A percentile compares a stretch with the other conserved stretches of the same genome.
These are phyloP conservation scores for Neonectria magnoliae DNA, from an alignment of 2,329 filamentous ascomycete species.

Conservation along the genomic window DNA sequence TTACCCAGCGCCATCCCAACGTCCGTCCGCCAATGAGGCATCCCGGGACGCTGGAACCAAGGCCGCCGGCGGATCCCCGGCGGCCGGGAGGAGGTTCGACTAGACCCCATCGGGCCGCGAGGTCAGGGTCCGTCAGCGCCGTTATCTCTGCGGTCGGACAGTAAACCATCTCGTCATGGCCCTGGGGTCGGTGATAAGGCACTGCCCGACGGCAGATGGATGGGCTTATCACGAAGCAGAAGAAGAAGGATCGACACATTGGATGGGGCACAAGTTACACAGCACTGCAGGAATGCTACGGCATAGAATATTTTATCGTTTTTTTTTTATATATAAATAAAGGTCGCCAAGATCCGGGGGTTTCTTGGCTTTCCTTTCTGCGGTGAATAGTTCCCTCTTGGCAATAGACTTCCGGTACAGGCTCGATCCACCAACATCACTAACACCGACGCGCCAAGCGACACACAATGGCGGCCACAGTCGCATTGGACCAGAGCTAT, in stretches of 20 bases:
- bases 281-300: background rate
- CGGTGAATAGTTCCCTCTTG: background rate
- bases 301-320: too few species aligned
- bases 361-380: background rate
- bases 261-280: background rate
- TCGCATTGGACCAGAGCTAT: slow-evolving; percentile 65
- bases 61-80: background rate
- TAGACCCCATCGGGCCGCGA: background rate
- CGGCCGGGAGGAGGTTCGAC: background rate
- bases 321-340: background rate
- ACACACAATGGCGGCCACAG: slow-evolving; percentile 16
- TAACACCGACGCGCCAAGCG: background rate
- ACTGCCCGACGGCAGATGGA: background rate
- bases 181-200: background rate
- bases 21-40: background rate
- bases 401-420: background rate
- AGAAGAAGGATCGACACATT: background rate
- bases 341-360: background rate
- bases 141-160: slow-evolving; percentile 5
- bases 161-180: background rate
- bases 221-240: background rate
- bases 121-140: background rate
- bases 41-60: background rate
- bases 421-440: background rate
- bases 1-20: background rate